Evolutionary conservation across 2,329 filamentous ascomycete species (phyloP), one percentile per base, ranked within the genome.

Genomic region (Neofusicoccum cordaticola): DNA sequence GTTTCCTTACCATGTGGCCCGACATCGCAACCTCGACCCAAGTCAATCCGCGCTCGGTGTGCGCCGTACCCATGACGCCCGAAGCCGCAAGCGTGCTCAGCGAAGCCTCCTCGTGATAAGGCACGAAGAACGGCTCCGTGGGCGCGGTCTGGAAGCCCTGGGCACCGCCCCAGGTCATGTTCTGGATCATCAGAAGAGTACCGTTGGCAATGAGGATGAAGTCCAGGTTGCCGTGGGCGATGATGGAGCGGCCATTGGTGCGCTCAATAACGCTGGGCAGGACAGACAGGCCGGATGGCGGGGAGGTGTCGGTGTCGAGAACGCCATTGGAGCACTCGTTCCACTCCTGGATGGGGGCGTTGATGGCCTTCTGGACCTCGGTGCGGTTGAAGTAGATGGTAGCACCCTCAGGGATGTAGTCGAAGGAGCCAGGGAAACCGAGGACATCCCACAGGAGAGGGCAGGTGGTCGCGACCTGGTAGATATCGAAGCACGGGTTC

Each of bases 31-130:
- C 82, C 37, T 84, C 84, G 2, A 88, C 86, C 68, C 86, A 91
- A 0, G 91, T 95, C 52, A 96, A 78, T 0, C 90, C 90, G 47
- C 92, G 83, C 80, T 96, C 92, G 0, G 87, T 89, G 69, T 90
- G 86, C 15, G 84, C 84, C 0, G 85, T 87, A 0, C 92, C 92
- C 73, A 92, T 81, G 1, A 90, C 81, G 1, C 91, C 91, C 1
- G 84, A 81, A 0, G 83, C 89, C 0, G 87, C 85, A 17, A 84
- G 74, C n/a, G 80, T 80, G 12, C 77, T 77, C 1, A 77, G 69
- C 2, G 17, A 13, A 3, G 12, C 57, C 12, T 65, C 57, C 1
- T 69, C 71, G 69, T 88, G 86, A 72, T 86, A 88, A 0, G 90
- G 90, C 0, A 93, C 88, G 72, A 85, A 91, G 71, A 91, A 88